A percentile compares a stretch with the other conserved stretches of the same genome.
Evolutionary conservation across 73 alveolate species (phyloP).

Genomic region (Symbiodinium pilosum): DNA sequence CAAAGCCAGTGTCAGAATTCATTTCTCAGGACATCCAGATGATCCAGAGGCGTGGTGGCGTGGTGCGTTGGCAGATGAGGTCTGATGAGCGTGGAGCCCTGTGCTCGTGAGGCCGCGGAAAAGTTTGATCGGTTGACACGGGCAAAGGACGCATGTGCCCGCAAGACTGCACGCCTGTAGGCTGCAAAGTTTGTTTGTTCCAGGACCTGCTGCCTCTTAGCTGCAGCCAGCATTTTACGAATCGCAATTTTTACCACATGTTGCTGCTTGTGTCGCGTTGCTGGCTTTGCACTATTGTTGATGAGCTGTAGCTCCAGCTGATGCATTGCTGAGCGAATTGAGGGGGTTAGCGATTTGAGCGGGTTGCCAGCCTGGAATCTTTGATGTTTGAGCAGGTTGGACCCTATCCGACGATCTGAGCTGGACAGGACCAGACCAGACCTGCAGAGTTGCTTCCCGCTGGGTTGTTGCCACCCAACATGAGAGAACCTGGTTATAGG

Average conservation of each 20-base stretch:
- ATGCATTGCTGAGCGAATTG: too few species aligned
- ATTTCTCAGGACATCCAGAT: slow-evolving; percentile 67
- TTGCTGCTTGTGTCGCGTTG: too few species aligned
- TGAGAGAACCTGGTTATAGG: background rate
- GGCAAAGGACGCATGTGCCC: slow-evolving; percentile 63
- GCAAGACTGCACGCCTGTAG: background rate
- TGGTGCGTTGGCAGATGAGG: background rate
- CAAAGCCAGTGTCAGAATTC: too few species aligned
- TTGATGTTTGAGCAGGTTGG: slow-evolving; percentile 18
- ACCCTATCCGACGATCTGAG: slow-evolving; percentile 66
- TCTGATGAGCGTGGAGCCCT: background rate
- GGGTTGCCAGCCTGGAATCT: too few species aligned
- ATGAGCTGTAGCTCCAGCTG: too few species aligned
- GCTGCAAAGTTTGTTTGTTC: background rate
- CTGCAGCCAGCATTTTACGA: background rate
- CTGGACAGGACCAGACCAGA: slow-evolving; percentile 56
- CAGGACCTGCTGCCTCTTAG: slow-evolving; percentile 77
- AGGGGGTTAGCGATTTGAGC: too few species aligned
- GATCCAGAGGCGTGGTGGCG: slow-evolving; percentile 22
- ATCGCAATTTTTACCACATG: background rate
- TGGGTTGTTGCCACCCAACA: too few species aligned
- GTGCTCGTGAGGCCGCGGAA: slow-evolving; percentile 44
- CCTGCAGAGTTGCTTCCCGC: too few species aligned
- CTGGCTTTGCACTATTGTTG: background rate
- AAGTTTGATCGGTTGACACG: slow-evolving; percentile 92